Evolutionary conservation across 306 rosid genomes (phyloP), one percentile per base, ranked within the genome.

Genomic region (Aeschynomene evenia): DNA sequence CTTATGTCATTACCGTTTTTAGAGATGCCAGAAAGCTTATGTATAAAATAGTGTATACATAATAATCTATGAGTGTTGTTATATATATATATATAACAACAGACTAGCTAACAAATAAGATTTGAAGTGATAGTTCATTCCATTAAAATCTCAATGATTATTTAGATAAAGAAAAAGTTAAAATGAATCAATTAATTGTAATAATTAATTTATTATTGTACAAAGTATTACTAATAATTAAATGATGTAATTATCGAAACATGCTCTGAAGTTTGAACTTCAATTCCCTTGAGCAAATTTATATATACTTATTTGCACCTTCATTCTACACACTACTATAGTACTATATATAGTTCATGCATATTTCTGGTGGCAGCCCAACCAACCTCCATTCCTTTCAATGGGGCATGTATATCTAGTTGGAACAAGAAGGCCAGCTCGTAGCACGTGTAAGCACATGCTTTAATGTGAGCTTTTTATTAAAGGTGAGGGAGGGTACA

Each of bases 371-470:
- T 9, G 73, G 7, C 65, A 37, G 7, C 63, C 33, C 2, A 22
- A 12, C 50, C 49, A 51, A 19, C 29, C n/a, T n/a, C n/a, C n/a
- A n/a, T 18, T 3, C 9, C 58, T 4, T 7, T 62, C 50, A 63
- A 26, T 13, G 29, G 29, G 21, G 4, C 11, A 7, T 9, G 7
- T 8, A 48, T 19, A 5, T 20, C 40, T 36, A 56, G 67, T 34
- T 57, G 37, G 68, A 43, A 21, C 28, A 24, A 56, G 75, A 28
- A 23, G 34, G 69, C 29, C 50, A 31, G 69, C 18, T n/a, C 50
- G 37, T 19, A 68, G 29, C 70, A 68, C 63, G 72, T 76, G 80
- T 20, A 28, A 52, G 80, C 80, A 76, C 70, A 43, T 76, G 49
- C 13, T 18, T 1, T 4, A 43, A 13, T 43, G 75, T 65, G 50